Evolutionary conservation across 257 asterid genomes (phyloP).

Genomic region (Orobanche coerulescens): DNA sequence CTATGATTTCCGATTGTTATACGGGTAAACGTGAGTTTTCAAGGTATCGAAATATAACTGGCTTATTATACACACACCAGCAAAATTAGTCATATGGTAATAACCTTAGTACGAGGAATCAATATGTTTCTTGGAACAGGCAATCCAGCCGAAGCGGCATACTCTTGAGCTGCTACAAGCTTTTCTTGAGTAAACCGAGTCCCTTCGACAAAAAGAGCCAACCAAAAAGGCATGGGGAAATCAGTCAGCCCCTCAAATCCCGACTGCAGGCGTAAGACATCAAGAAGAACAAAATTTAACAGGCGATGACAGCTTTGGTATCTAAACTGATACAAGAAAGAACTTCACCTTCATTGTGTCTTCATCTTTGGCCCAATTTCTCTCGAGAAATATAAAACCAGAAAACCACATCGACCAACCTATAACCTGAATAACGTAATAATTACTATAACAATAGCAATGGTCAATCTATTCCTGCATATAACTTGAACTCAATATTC

Average conservation of each 20-base stretch:
- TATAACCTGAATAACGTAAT: constrained; percentile 59
- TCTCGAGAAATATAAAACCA: constrained; percentile 53
- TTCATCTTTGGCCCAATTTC: constrained; percentile 74
- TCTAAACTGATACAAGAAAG: constrained; percentile 14
- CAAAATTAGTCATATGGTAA: background rate
- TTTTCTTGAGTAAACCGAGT: constrained; percentile 67
- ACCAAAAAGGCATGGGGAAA: constrained; percentile 66
- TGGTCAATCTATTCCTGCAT: constrained; percentile 8
- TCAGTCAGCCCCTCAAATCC: constrained; percentile 42
- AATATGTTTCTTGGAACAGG: constrained; percentile 66
- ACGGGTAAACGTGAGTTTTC: background rate
- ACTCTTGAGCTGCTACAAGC: constrained; percentile 65
- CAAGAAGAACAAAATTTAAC: constrained; percentile 21
- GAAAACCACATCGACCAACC: constrained; percentile 94
- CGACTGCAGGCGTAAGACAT: constrained; percentile 40
- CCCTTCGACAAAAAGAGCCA: constrained; percentile 78
- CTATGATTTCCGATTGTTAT: background rate
- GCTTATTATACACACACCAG: background rate
- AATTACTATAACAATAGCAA: constrained; percentile 2
- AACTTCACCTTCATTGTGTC: constrained; percentile 46
- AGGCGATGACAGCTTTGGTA: background rate
- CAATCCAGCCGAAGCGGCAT: constrained; percentile 51
- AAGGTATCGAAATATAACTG: background rate
- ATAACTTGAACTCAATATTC: background rate
- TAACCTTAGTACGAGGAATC: constrained; percentile 82